These are phyloP conservation scores for Kwoniella sp. DNA, from an alignment of 768 basidiomycete species.

Conservation along the genomic window DNA sequence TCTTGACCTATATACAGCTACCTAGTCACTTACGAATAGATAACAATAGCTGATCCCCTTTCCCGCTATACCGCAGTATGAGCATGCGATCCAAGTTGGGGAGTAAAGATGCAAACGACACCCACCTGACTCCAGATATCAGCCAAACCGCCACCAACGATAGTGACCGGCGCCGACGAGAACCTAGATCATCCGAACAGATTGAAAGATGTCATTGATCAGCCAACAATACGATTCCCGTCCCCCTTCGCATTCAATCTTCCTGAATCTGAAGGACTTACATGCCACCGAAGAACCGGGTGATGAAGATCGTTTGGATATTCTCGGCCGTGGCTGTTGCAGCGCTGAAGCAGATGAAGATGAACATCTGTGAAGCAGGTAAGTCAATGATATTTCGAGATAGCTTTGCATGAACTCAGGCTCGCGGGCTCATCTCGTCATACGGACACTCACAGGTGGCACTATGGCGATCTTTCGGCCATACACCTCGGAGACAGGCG, in stretches of 20 bases:
- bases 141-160: slow-evolving; percentile 44
- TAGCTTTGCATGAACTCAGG: too few relatives aligned
- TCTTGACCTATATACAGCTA: too few relatives aligned
- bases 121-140: slow-evolving; percentile 44
- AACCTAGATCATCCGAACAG: too few relatives aligned
- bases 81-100: background rate
- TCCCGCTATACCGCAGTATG: slow-evolving; percentile 24
- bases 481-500: slow-evolving; percentile 50
- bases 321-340: slow-evolving; percentile 55
- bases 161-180: slow-evolving; percentile 48
- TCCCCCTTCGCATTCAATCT: too few relatives aligned
- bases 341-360: slow-evolving; percentile 55
- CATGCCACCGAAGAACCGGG: slow-evolving; percentile 45
- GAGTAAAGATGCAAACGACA: background rate
- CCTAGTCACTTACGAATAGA: slow-evolving; percentile 42
- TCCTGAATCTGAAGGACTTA: background rate
- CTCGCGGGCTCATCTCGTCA: background rate
- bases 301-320: slow-evolving; percentile 55
- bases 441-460: slow-evolving; percentile 28
- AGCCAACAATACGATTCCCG: background rate
- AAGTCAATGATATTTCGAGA: too few relatives aligned
- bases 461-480: slow-evolving; percentile 49
- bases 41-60: slow-evolving; percentile 49
- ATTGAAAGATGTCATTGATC: too few relatives aligned
- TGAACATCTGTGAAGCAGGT: slow-evolving; percentile 42